These are phyloP conservation scores for Venturiaceae sp. DNA, from an alignment of 2,329 filamentous ascomycete genomes.

Conservation along the genomic window DNA sequence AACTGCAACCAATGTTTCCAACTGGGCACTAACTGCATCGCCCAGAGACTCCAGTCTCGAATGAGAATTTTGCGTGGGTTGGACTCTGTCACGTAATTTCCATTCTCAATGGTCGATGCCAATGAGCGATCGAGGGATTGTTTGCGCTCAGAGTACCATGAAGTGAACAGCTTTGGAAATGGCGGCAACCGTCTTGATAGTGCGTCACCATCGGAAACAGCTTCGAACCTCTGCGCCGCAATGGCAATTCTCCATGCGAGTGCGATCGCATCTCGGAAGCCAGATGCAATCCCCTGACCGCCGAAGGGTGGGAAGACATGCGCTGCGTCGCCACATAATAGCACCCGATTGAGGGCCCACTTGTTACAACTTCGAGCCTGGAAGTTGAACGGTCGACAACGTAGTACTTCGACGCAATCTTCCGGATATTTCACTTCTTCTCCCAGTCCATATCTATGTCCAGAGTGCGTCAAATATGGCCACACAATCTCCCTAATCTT, in stretches of 20 bases:
- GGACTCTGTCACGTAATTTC: conserved; percentile 20
- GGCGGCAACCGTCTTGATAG: too few species aligned
- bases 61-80: conserved; percentile 20
- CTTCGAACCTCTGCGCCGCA: conserved; percentile 15
- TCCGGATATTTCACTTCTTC: neutral
- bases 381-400: conserved; percentile 38
- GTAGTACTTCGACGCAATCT: conserved; percentile 34
- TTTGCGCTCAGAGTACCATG: conserved; percentile 27
- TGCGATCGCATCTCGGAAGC: conserved; percentile 27
- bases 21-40: conserved; percentile 21
- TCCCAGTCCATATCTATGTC: neutral
- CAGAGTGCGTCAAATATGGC: neutral
- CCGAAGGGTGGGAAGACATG: conserved; percentile 44
- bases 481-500: conserved; percentile 13
- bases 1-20: conserved; percentile 20
- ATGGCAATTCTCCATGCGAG: conserved; percentile 28
- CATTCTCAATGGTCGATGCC: conserved; percentile 24
- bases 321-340: conserved; percentile 37
- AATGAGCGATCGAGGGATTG: conserved; percentile 27
- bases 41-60: conserved; percentile 23
- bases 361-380: conserved; percentile 21
- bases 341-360: conserved; percentile 30
- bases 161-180: too few species aligned
- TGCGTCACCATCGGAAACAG: conserved; percentile 16
- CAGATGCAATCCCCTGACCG: conserved; percentile 31